Evolutionary conservation across 768 basidiomycete genomes (phyloP).

Genomic region (Pleurotus ostreatus): DNA sequence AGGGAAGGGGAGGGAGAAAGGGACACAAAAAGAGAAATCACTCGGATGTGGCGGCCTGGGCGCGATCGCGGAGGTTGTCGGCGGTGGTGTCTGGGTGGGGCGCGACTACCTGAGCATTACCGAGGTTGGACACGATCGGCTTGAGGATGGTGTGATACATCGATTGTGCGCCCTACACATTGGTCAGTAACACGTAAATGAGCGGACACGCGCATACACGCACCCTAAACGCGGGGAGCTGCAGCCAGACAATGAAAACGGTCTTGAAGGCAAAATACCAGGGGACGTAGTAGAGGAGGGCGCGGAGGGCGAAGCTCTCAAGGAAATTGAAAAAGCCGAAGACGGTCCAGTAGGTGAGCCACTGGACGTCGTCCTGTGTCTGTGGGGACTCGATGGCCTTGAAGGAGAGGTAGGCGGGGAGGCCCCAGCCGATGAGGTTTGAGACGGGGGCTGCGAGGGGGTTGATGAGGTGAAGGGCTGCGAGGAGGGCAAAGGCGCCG

Average conservation of each 20-base stretch:
- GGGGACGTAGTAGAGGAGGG: conserved; percentile 88
- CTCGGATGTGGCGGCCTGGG: not conserved
- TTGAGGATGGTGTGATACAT: conserved; percentile 75
- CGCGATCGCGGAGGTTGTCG: conserved; percentile 22
- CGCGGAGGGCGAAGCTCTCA: conserved; percentile 78
- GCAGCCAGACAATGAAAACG: conserved; percentile 86
- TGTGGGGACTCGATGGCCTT: conserved; percentile 89
- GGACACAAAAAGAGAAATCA: not conserved
- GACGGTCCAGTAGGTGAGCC: conserved; percentile 97
- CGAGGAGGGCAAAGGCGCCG: conserved; percentile 61
- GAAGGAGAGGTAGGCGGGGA: conserved; percentile 95
- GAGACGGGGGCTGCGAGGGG: conserved; percentile 89
- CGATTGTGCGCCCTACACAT: conserved; percentile 75
- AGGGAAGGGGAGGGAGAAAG: not conserved
- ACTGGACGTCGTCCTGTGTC: conserved; percentile 84
- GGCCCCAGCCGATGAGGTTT: conserved; percentile 90
- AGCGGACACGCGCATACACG: conserved; percentile 27
- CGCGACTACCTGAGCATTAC: conserved; percentile 37
- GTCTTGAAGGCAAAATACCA: conserved; percentile 97
- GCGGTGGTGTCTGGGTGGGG: conserved; percentile 46
- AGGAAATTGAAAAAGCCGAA: conserved; percentile 93
- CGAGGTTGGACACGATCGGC: conserved; percentile 71
- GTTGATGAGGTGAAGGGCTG: conserved; percentile 81
- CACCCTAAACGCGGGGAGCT: conserved; percentile 81
- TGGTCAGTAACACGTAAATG: conserved; percentile 2